Conservation (phyloP, 768 basidiomycete genomes). For the Naganishia randhawae region DNA sequence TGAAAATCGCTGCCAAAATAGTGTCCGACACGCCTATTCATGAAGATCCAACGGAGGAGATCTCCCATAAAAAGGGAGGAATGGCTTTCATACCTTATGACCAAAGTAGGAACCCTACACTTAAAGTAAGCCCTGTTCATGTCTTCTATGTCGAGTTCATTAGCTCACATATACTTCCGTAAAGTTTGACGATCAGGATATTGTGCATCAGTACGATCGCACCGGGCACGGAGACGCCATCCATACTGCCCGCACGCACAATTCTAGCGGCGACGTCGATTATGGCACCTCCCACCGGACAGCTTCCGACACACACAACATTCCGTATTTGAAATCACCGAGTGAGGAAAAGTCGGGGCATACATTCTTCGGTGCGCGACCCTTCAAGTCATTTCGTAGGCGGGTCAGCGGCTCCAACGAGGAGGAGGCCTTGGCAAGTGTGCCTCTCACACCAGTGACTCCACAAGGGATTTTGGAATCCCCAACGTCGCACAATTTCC, state of each 20-base stretch:
- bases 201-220: conserved; percentile 47
- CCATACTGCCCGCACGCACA: conserved; percentile 34
- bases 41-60: conserved; percentile 48
- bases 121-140: conserved; percentile 33
- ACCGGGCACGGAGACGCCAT: conserved; percentile 36
- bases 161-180: neutral
- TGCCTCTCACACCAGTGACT: neutral
- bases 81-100: conserved; percentile 1
- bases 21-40: conserved; percentile 85
- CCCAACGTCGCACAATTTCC: neutral
- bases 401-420: neutral
- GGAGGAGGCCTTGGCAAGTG: conserved; percentile 9
- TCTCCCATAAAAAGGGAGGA: conserved; percentile 39
- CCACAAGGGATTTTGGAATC: conserved; percentile 3
- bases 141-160: neutral
- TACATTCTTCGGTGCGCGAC: conserved; percentile 10
- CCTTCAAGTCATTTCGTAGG: conserved; percentile 21
- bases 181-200: conserved; percentile 49
- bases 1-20: conserved; percentile 17
- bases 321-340: conserved; percentile 12
- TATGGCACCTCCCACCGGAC: conserved; percentile 9
- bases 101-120: conserved; percentile 34
- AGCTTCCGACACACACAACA: conserved; percentile 3
- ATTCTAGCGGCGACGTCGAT: neutral
- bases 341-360: conserved; percentile 10